Evolutionary conservation across 2,329 filamentous ascomycete genomes (phyloP).

Genomic region (Exophiala alcalophila): DNA sequence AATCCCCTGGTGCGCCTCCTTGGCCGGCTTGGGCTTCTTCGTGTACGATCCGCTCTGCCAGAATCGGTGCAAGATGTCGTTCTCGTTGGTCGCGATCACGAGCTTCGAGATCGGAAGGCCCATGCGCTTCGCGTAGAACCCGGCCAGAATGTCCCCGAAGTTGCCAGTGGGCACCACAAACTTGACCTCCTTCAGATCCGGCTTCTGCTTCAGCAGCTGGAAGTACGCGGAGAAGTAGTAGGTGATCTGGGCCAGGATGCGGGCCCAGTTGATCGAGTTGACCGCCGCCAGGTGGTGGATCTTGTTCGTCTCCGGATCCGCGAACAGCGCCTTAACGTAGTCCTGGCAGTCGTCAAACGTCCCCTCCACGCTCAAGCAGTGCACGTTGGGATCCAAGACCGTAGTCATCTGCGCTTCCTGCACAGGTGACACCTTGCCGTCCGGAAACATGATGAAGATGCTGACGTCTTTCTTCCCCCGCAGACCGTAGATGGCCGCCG

Average conservation of each 20-base stretch:
- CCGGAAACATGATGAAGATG: constrained; percentile 90
- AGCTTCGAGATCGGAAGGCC: constrained; percentile 84
- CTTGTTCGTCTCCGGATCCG: constrained; percentile 77
- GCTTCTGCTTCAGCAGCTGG: constrained; percentile 62
- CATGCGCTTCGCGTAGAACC: constrained; percentile 85
- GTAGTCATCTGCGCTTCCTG: constrained; percentile 98
- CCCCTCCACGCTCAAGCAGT: constrained; percentile 84
- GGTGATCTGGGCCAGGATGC: constrained; percentile 92
- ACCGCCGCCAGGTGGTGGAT: constrained; percentile 84
- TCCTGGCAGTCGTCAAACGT: constrained; percentile 97
- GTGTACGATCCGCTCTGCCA: constrained; percentile 85
- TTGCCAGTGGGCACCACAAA: constrained; percentile 94
- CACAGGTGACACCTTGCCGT: constrained; percentile 84
- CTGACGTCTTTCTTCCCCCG: constrained; percentile 95
- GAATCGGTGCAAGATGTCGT: constrained; percentile 94
- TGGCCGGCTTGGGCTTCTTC: constrained; percentile 63
- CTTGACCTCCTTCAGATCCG: constrained; percentile 60
- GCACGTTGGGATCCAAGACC: constrained; percentile 82
- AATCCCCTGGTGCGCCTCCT: constrained; percentile 28
- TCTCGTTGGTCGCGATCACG: constrained; percentile 92
- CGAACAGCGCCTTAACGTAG: constrained; percentile 90
- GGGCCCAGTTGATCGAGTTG: constrained; percentile 94
- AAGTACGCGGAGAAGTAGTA: constrained; percentile 98
- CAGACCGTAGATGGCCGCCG: constrained; percentile 91
- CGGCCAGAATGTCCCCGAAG: constrained; percentile 86